These are phyloP conservation scores for Cryphonectria radicalis DNA, from an alignment of 2,329 filamentous ascomycete genomes.

Conservation along the genomic window DNA sequence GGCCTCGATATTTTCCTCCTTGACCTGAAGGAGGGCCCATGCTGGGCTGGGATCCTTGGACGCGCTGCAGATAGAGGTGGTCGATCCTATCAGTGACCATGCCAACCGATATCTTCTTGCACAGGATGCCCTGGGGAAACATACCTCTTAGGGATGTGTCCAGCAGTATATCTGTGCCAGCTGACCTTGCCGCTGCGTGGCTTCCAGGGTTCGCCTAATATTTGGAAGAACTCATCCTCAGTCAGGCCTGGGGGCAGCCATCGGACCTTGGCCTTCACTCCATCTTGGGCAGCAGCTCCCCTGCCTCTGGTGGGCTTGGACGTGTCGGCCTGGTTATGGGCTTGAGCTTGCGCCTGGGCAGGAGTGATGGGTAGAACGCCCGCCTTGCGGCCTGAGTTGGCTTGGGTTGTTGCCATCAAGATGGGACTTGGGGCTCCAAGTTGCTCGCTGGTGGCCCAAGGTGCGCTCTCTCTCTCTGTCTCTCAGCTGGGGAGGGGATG, in stretches of 20 bases:
- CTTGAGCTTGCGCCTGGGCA: constrained; percentile 41
- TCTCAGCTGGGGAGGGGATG: neutral
- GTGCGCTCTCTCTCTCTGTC: neutral
- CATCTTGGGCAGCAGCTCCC: constrained; percentile 45
- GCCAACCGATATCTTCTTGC: neutral
- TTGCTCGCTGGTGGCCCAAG: neutral
- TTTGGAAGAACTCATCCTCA: constrained; percentile 72
- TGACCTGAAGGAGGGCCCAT: constrained; percentile 81
- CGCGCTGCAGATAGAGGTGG: constrained; percentile 54
- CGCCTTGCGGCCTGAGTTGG: constrained; percentile 42
- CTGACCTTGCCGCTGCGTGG: constrained; percentile 80
- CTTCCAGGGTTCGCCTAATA: constrained; percentile 82
- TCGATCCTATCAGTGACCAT: constrained; percentile 7
- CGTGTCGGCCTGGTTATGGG: constrained; percentile 39
- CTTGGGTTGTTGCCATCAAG: constrained; percentile 35
- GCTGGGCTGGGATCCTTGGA: constrained; percentile 83
- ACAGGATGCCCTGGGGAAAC: constrained; percentile 37
- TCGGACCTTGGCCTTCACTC: constrained; percentile 83
- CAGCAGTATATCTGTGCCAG: constrained; percentile 70
- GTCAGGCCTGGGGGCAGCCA: constrained; percentile 86
- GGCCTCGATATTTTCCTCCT: constrained; percentile 67
- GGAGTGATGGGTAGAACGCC: constrained; percentile 57
- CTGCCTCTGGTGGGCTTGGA: constrained; percentile 48
- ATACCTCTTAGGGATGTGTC: constrained; percentile 84
- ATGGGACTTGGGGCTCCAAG: neutral